phyloP scores from a whole-genome alignment of 2,329 filamentous ascomycete genomes.

The Trichophyton verrucosum region DNA sequence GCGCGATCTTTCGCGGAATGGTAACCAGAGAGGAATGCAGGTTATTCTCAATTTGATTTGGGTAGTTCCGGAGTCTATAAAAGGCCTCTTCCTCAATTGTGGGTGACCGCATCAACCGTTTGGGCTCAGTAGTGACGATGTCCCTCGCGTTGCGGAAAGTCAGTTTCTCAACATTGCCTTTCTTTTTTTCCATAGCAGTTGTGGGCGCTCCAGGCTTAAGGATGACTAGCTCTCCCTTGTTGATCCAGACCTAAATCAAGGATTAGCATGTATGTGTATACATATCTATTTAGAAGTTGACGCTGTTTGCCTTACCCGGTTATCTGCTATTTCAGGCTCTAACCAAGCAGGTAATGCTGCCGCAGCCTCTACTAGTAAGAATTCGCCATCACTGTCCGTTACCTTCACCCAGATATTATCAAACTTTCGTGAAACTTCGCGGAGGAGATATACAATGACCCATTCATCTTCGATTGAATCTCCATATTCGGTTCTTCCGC shows the following conservation, averaged over 20 bases:
- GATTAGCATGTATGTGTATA: neutral
- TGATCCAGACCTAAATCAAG: slow-evolving; percentile 61
- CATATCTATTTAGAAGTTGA: neutral
- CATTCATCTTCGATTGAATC: slow-evolving; percentile 96
- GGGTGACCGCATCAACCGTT: slow-evolving; percentile 55
- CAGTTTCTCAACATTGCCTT: slow-evolving; percentile 36
- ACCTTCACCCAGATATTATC: slow-evolving; percentile 68
- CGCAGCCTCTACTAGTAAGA: slow-evolving; percentile 86
- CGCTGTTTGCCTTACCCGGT: slow-evolving; percentile 43
- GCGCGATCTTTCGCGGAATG: slow-evolving; percentile 70
- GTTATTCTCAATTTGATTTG: slow-evolving; percentile 57
- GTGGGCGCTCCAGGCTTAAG: slow-evolving; percentile 44
- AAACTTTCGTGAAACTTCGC: slow-evolving; percentile 63
- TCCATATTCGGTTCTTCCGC: slow-evolving; percentile 72
- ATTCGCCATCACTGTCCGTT: slow-evolving; percentile 84
- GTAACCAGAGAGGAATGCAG: slow-evolving; percentile 63
- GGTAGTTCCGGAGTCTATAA: slow-evolving; percentile 75
- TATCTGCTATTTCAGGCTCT: slow-evolving; percentile 75
- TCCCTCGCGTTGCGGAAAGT: slow-evolving; percentile 52
- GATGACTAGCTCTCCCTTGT: slow-evolving; percentile 61
- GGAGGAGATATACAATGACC: slow-evolving; percentile 82
- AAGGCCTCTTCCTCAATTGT: slow-evolving; percentile 81
- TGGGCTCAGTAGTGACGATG: slow-evolving; percentile 45
- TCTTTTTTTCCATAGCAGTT: slow-evolving; percentile 25
- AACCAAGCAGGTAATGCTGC: slow-evolving; percentile 80